Evolutionary conservation across 352 stramenopile species (phyloP).

Genomic region (Phytophthora fragariaefolia): DNA sequence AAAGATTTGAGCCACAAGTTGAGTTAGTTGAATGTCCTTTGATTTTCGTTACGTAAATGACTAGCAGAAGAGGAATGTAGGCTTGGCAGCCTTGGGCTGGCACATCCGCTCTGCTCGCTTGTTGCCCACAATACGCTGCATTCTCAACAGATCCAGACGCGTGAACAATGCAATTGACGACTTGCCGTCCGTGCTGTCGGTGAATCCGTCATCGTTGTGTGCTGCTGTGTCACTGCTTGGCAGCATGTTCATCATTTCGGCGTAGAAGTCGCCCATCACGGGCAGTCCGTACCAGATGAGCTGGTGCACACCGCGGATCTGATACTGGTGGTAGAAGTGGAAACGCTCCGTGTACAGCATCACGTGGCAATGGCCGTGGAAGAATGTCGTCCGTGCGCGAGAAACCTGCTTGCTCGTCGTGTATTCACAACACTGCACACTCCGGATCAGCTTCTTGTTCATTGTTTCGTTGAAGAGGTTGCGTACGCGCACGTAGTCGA

Average conservation of each 20-base stretch:
- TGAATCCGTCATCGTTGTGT: constrained; percentile 35
- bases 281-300: constrained; percentile 82
- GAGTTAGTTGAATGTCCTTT: constrained; percentile 2
- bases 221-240: constrained; percentile 23
- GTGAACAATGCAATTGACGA: constrained; percentile 73
- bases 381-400: constrained; percentile 74
- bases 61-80: constrained; percentile 84
- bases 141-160: constrained; percentile 62
- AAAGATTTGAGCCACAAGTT: no score
- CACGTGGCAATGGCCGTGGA: constrained; percentile 79
- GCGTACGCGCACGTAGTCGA: constrained; percentile 88
- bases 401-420: constrained; percentile 71
- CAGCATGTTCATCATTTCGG: constrained; percentile 85
- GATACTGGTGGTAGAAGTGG: constrained; percentile 89
- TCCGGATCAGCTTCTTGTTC: constrained; percentile 77
- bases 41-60: constrained; percentile 1
- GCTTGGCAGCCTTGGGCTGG: constrained; percentile 60
- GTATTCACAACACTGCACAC: constrained; percentile 81
- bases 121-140: constrained; percentile 79
- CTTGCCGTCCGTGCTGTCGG: constrained; percentile 35
- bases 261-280: constrained; percentile 72
- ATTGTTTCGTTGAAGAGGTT: constrained; percentile 81
- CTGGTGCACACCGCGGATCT: constrained; percentile 78
- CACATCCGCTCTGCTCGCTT: constrained; percentile 80
- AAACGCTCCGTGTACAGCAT: constrained; percentile 87